Evolutionary conservation across 495 filamentous ascomycete genomes (phyloP).

Genomic region (Astrocystis sublimbata): DNA sequence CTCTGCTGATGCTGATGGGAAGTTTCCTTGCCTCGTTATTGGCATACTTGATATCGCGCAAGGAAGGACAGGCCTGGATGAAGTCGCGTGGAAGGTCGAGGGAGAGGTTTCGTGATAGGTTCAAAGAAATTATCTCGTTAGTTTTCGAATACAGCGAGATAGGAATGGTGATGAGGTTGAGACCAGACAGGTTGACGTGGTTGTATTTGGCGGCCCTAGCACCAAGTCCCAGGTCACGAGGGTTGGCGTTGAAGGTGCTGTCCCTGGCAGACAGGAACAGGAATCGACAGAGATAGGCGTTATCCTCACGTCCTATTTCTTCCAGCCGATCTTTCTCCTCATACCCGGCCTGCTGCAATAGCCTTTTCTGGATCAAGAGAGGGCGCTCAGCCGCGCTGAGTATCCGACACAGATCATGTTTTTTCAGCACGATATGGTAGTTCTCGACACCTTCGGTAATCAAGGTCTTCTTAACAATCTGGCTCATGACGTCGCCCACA

Average conservation of each 20-base stretch:
- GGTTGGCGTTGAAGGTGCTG: conserved; percentile 64
- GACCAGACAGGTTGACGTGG: conserved; percentile 88
- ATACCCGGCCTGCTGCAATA: conserved; percentile 92
- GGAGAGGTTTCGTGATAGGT: conserved; percentile 87
- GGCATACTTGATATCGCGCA: conserved; percentile 92
- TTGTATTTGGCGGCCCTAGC: conserved; percentile 82
- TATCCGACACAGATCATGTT: conserved; percentile 85
- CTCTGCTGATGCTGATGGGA: conserved; percentile 81
- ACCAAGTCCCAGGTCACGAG: conserved; percentile 72
- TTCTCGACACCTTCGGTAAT: conserved; percentile 85
- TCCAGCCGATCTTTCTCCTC: conserved; percentile 84
- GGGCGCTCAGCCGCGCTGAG: conserved; percentile 77
- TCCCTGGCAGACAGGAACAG: conserved; percentile 87
- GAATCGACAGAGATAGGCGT: conserved; percentile 94
- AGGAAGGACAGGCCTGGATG: conserved; percentile 84
- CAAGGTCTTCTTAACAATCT: conserved; percentile 88
- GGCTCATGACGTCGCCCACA: conserved; percentile 77
- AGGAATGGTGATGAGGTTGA: conserved; percentile 91
- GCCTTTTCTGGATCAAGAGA: conserved; percentile 85
- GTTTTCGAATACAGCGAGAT: conserved; percentile 91
- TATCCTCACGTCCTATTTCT: conserved; percentile 96
- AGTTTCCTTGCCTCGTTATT: conserved; percentile 87
- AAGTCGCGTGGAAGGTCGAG: conserved; percentile 95
- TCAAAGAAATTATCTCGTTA: conserved; percentile 89
- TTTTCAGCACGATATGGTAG: conserved; percentile 92